These are phyloP conservation scores for Neotropicomus parvogracilis DNA, from an alignment of 1,284 basidiomycete species.

Conservation along the genomic window DNA sequence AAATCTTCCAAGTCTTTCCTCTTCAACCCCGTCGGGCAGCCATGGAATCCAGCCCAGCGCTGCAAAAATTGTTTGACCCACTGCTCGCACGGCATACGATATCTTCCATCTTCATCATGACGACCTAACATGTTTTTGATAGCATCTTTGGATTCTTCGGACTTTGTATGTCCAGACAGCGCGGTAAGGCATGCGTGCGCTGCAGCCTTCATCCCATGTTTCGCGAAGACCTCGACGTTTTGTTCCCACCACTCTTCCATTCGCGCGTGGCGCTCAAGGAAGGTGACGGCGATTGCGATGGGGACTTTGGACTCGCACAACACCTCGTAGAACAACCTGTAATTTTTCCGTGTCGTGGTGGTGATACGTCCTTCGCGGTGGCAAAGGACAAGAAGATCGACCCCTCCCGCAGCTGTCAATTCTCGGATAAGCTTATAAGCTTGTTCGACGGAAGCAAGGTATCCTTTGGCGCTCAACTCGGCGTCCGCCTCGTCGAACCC, in stretches of 20 bases:
- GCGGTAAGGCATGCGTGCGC: slow-evolving; percentile 4
- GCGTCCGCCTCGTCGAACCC: slow-evolving; percentile 3
- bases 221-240: neutral
- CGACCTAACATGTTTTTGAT: neutral
- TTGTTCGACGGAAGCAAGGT: slow-evolving; percentile 1
- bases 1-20: neutral
- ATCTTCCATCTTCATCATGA: neutral
- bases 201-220: neutral
- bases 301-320: neutral
- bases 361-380: neutral
- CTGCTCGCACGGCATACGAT: neutral
- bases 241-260: slow-evolving; percentile 4
- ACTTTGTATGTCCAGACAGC: neutral
- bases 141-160: neutral
- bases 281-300: slow-evolving; percentile 1
- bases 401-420: neutral
- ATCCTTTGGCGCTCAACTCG: neutral
- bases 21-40: neutral
- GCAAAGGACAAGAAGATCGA: slow-evolving; percentile 8
- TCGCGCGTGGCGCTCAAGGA: neutral
- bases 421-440: neutral
- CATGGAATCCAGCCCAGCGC: neutral
- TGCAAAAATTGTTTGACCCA: neutral
- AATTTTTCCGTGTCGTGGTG: neutral
- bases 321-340: slow-evolving; percentile 1